phyloP scores from a whole-genome alignment of 768 basidiomycete species.

The Cystobasidium ongulense region DNA sequence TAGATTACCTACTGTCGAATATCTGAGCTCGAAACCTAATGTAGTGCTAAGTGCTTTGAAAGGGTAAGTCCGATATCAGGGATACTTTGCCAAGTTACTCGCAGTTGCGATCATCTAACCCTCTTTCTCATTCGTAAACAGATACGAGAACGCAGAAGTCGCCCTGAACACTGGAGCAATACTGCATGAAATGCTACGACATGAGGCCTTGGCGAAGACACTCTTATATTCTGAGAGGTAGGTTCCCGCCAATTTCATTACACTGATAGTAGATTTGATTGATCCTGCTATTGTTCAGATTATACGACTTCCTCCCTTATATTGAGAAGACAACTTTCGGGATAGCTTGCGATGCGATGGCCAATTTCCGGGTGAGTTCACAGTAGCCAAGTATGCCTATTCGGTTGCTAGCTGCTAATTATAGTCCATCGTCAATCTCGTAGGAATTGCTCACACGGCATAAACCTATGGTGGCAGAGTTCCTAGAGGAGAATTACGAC shows the following conservation, averaged over 20 bases:
- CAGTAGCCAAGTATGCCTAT: background rate
- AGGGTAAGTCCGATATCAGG: constrained; percentile 49
- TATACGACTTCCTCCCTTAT: constrained; percentile 91
- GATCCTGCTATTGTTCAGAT: constrained; percentile 52
- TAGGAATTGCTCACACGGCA: constrained; percentile 88
- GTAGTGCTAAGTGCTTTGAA: constrained; percentile 74
- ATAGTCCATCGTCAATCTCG: background rate
- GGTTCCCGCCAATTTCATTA: constrained; percentile 44
- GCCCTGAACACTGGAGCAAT: constrained; percentile 98
- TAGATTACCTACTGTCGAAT: constrained; percentile 93
- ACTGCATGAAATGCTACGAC: constrained; percentile 87
- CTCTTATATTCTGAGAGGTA: constrained; percentile 88
- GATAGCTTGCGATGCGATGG: constrained; percentile 94
- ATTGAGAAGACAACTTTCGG: constrained; percentile 98
- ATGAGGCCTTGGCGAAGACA: constrained; percentile 82
- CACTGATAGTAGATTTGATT: constrained; percentile 8
- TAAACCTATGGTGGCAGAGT: constrained; percentile 95
- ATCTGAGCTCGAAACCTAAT: constrained; percentile 63
- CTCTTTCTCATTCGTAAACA: constrained; percentile 27
- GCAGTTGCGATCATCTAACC: background rate
- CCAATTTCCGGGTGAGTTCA: constrained; percentile 65
- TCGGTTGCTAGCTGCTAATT: background rate
- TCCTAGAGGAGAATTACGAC: constrained; percentile 94
- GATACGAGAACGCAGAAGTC: constrained; percentile 91
- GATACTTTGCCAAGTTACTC: too few species aligned